Base-by-base conservation (phyloP, 176 grass and related monocot species). In the Oryza officinalis region DNA sequence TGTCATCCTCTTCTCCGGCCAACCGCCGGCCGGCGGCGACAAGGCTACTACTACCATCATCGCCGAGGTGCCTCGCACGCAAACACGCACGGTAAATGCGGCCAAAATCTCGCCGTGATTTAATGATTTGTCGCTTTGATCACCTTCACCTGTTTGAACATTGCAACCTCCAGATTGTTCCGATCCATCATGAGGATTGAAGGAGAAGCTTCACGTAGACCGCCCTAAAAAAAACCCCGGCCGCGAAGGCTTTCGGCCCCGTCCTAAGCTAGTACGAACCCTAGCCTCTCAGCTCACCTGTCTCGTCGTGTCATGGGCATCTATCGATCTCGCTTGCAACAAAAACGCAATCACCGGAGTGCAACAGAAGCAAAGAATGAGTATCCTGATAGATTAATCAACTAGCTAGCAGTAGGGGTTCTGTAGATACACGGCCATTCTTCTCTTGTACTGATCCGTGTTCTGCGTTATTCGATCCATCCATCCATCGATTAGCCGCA, bases 301-400 rank as follows among this genome's bases (percentile, higher is more conserved):
- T 50, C 41, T 57, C 80, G 81, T 89, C 69, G 33, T 14, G 13
- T 84, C 76, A 78, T 6, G 57, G 10, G 40, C 31, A 14, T 18
- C 28, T 1, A 30, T 30, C 28, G 28, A 30, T 30, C 28, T 30
- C 26, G 70, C 69, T 0, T 17, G 22, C 43, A 47, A 47, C 25
- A 47, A 38, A 27, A 73, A 73, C 41, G 71, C 71, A 73, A 73
- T 49, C 3, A 47, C 14, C 25, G 41, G 71, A 46, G 43, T 10
- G 43, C 77, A 66, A 0, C 7, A 61, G 14, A 63, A 63, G 68
- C 70, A 82, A 72, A 72, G 9, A 61, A 61, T 68, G 68, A 20
- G 23, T 44, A 1, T 5, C 57, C 68, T 31, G 27, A 82, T 11
- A 45, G 20, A 44, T 43, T 64, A 63, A 18, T 35, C 77, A 28